Evolutionary conservation across 164 flowering plant genomes (phyloP), one percentile per base, ranked within the genome.

Genomic region (Nelumbo lutea): DNA sequence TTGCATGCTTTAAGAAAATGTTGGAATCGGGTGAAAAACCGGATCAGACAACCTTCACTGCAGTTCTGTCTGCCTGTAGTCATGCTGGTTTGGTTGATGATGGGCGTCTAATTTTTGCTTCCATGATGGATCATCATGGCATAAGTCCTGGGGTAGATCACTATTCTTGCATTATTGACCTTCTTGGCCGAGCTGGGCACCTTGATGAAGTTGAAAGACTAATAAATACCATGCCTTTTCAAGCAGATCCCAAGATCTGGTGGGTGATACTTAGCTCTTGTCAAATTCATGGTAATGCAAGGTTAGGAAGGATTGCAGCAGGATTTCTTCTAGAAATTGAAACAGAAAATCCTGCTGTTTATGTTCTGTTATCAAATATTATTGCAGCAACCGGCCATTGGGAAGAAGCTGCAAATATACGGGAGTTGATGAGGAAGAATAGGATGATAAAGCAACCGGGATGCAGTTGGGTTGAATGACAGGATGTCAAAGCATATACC

Each of bases 161-260:
- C 2, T 51, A 10, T 51, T 51, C 55, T 51, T 51, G 55, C 55
- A 51, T 51, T 51, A 51, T 51, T 51, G 55, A 51, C 10, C 55
- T 51, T 51, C 55, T 58, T 27, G 61, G 61, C 38, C 42, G 61
- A 58, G 61, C 61, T 15, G 61, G 61, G 9, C 42, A 58, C 39
- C 61, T 58, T 6, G 61, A 3, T 58, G 55, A 58, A 15, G 61
- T 42, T 27, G 61, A 39, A 58, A 27, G 42, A 39, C 39, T 58
- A 39, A 38, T 58, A 58, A 58, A 27, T 27, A 38, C 61, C 39
- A 38, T 58, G 42, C 61, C 61, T 10, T 27, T 58, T 42, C 61
- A 27, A 58, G 61, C 61, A 58, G 61, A 58, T 58, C 39, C 61
- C 61, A 58, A 3, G 39, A 39, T 58, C 10, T 58, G 61, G 61